Conservation (phyloP, 768 basidiomycete species). For the Termitomyces sp. region DNA sequence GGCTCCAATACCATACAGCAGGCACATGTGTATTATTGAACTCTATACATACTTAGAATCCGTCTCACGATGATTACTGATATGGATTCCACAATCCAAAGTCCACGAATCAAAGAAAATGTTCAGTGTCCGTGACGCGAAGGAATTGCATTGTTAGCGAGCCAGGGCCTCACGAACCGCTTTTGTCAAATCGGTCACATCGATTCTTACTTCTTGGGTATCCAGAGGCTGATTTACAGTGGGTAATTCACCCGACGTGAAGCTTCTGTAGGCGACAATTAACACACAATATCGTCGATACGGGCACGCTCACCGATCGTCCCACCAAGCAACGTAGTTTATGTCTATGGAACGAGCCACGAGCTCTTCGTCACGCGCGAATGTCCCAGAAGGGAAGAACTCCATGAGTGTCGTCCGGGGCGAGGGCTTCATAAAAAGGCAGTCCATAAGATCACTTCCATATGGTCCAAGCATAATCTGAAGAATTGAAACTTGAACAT, state of each 20-base stretch:
- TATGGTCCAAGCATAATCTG: slow-evolving; percentile 60
- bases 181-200: slow-evolving; percentile 34
- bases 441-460: slow-evolving; percentile 58
- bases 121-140: neutral
- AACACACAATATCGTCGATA: neutral
- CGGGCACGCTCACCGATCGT: slow-evolving; percentile 17
- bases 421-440: slow-evolving; percentile 63
- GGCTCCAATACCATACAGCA: no score
- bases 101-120: neutral
- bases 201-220: slow-evolving; percentile 25
- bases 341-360: slow-evolving; percentile 49
- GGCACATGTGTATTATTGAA: neutral
- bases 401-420: slow-evolving; percentile 65
- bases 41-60: neutral
- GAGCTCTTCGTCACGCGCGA: slow-evolving; percentile 56
- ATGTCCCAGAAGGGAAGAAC: slow-evolving; percentile 65
- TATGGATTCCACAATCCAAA: neutral
- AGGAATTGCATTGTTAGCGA: neutral
- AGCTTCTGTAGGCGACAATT: slow-evolving; percentile 24
- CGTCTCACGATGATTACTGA: neutral
- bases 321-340: slow-evolving; percentile 54
- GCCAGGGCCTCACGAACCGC: slow-evolving; percentile 27
- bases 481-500: slow-evolving; percentile 7
- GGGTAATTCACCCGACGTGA: slow-evolving; percentile 28
- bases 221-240: slow-evolving; percentile 19